Base-by-base conservation (phyloP, 352 stramenopile species). In the Phytophthora sansomeana region DNA sequence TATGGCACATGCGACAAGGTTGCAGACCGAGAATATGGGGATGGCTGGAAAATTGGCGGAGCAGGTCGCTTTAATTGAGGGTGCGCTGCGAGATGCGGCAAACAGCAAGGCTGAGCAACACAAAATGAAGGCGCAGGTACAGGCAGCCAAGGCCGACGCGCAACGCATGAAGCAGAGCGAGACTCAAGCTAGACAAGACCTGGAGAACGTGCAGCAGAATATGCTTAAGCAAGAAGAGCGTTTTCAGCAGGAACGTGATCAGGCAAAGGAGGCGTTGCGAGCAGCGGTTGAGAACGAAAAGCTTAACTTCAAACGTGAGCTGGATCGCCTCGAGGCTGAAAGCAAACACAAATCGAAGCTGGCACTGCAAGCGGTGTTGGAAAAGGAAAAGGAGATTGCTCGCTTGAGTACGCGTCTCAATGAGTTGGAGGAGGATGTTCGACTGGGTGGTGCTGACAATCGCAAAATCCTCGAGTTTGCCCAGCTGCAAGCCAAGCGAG, bases 391-490 rank as follows among this genome's bases (percentile, higher is more conserved):
- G 10, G 83, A 94, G 49, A 90, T 95, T 44, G 72, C 79, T 21
- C 69, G 70, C 0, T 60, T 95, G 11, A 74, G 73, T 11, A 78
- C 67, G 9, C 77, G 86, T 16, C 78, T 96, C 6, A 52, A 72
- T 2, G 80, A 92, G 43, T 46, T 97, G 14, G 87, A 97, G 60
- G 86, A 96, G 63, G 89, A 97, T 35, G 88, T 96, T 47, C 85
- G 86, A 3, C 92, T 83, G 2, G 89, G 89, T 17, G 88, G 90
- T 36, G 85, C 88, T 1, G 89, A 93, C 51, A 87, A 95, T 62
- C 87, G 89, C 35, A 93, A 93, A 52, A 97, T 97, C 43, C 87
- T 97, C 43, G 87, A 96, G 52, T 87, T 95, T 46, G 89, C 89
- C 0, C 84, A 93, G 58, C 69, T 95, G 39, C 89, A 97, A 66